A percentile compares a stretch with the other conserved stretches of the same genome.
These are phyloP conservation scores for Diaporthe aspalathi DNA, from an alignment of 2,329 filamentous ascomycete species.

Conservation along the genomic window DNA sequence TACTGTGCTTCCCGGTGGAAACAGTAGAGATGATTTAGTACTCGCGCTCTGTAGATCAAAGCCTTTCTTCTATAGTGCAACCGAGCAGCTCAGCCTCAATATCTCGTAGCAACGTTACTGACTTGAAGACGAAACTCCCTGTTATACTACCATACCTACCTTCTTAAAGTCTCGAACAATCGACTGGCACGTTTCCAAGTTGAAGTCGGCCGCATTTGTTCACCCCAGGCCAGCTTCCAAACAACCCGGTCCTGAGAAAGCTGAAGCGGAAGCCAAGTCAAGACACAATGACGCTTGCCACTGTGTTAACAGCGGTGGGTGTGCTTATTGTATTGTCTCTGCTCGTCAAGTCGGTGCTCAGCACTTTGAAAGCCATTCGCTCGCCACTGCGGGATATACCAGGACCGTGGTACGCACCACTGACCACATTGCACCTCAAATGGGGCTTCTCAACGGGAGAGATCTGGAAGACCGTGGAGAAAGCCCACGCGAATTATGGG, in stretches of 20 bases:
- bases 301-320: neutral
- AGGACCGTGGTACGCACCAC: conserved; percentile 13
- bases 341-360: neutral
- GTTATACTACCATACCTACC: neutral
- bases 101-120: neutral
- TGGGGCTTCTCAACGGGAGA: conserved; percentile 20
- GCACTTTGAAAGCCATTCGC: conserved; percentile 14
- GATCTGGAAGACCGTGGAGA: conserved; percentile 22
- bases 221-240: too few relatives aligned
- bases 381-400: conserved; percentile 11
- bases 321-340: neutral
- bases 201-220: neutral
- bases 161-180: neutral
- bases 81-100: too few relatives aligned
- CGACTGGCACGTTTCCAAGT: neutral
- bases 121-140: neutral
- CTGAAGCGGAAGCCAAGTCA: neutral
- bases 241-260: neutral
- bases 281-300: conserved; percentile 1
- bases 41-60: neutral
- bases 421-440: conserved; percentile 10
- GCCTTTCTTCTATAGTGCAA: neutral
- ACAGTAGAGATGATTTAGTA: neutral
- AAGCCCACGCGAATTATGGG: conserved; percentile 49
- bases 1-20: neutral